phyloP scores from a whole-genome alignment of 768 basidiomycete genomes.

The Cubamyces sp. region DNA sequence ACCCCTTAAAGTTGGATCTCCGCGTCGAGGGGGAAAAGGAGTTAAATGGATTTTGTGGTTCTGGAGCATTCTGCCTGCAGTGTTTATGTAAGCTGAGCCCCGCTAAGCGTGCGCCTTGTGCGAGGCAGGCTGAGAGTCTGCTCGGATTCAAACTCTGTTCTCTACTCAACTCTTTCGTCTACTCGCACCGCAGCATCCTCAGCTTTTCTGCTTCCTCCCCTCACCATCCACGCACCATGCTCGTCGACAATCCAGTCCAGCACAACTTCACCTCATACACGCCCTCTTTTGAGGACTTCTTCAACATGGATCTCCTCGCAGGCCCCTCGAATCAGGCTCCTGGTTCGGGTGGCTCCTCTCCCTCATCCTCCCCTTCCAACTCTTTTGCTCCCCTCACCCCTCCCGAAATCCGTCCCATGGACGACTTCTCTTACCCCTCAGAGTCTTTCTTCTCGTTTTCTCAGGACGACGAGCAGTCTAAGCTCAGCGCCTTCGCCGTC shows the following conservation, averaged over 20 bases:
- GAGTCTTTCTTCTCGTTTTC: constrained; percentile 34
- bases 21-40: background rate
- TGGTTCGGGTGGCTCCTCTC: constrained; percentile 31
- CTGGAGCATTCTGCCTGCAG: constrained; percentile 12
- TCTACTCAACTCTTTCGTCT: background rate
- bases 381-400: constrained; percentile 34
- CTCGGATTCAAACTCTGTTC: background rate
- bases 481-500: constrained; percentile 30
- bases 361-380: constrained; percentile 35
- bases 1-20: background rate
- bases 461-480: constrained; percentile 36
- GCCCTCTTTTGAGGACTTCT: constrained; percentile 61
- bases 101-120: background rate
- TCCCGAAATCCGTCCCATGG: constrained; percentile 29
- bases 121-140: background rate
- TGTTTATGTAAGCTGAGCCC: constrained; percentile 5
- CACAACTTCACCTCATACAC: constrained; percentile 28
- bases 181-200: constrained; percentile 19
- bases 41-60: background rate
- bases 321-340: constrained; percentile 33
- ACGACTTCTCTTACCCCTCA: constrained; percentile 24
- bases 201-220: constrained; percentile 2
- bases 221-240: constrained; percentile 37
- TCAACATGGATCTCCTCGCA: constrained; percentile 64
- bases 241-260: constrained; percentile 45